Conservation (phyloP, 139 green algal genomes). For the Spirogloea muscicola region DNA sequence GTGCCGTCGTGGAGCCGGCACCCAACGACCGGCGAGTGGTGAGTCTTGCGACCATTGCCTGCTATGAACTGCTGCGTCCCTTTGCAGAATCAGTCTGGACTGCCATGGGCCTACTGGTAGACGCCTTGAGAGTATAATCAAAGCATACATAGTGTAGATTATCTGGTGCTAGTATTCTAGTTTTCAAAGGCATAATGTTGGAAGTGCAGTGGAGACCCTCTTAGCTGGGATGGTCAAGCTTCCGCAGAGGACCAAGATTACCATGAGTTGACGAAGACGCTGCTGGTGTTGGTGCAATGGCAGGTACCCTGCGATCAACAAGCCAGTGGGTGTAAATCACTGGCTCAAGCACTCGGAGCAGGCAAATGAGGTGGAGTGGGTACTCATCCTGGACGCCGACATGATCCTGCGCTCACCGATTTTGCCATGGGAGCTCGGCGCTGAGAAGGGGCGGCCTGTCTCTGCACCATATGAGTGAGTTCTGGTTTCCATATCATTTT, state of each 20-base stretch:
- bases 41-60: neutral
- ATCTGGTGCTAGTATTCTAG: too few relatives aligned
- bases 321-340: conserved; percentile 43
- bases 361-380: conserved; percentile 41
- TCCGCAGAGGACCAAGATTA: too few relatives aligned
- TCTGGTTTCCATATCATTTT: conserved; percentile 2
- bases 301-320: conserved; percentile 56
- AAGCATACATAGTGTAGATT: too few relatives aligned
- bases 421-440: conserved; percentile 41
- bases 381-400: conserved; percentile 57
- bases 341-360: conserved; percentile 46
- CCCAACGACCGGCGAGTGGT: conserved; percentile 39
- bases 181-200: too few relatives aligned
- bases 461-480: conserved; percentile 47
- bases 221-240: too few relatives aligned
- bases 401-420: conserved; percentile 49
- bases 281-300: too few relatives aligned
- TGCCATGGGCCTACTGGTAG: too few relatives aligned
- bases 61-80: too few relatives aligned
- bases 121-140: too few relatives aligned
- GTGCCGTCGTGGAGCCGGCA: conserved; percentile 36
- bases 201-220: too few relatives aligned
- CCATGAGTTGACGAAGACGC: too few relatives aligned
- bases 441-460: conserved; percentile 33
- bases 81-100: too few relatives aligned